Percentiles rank a stretch among this genome's conserved stretches.
Evolutionary conservation across 108 stramenopile genomes (phyloP).

Genomic region (Chaetoceros muelleri): DNA sequence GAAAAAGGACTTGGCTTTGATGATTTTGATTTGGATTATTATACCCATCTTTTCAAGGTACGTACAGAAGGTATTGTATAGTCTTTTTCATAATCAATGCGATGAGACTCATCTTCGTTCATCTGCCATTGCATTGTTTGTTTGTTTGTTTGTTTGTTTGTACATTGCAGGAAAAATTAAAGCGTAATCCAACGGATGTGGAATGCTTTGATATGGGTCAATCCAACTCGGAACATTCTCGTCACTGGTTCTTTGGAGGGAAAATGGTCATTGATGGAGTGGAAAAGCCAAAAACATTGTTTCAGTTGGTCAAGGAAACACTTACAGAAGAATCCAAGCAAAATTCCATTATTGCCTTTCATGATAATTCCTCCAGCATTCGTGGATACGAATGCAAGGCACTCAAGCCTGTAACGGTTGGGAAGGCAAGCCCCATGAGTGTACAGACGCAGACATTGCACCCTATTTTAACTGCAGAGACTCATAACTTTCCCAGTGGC

Average conservation of each 20-base stretch:
- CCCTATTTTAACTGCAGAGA: conserved; percentile 97
- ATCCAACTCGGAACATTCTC: conserved; percentile 96
- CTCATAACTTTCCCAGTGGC: conserved; percentile 98
- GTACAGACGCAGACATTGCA: conserved; percentile 62
- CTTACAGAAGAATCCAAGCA: conserved; percentile 59
- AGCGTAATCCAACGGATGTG: conserved; percentile 94
- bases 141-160: not conserved
- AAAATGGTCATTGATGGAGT: conserved; percentile 96
- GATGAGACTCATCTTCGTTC: conserved; percentile 2
- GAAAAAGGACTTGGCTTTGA: conserved; percentile 94
- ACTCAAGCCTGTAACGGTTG: conserved; percentile 39
- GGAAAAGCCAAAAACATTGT: conserved; percentile 87
- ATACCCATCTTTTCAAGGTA: conserved; percentile 90
- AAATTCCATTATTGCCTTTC: conserved; percentile 97
- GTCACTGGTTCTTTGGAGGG: conserved; percentile 99
- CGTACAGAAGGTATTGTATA: conserved; percentile 11
- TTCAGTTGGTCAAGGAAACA: conserved; percentile 97
- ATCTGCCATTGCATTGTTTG: not conserved
- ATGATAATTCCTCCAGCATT: conserved; percentile 95
- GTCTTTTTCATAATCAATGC: conserved; percentile 1
- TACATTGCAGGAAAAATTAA: conserved; percentile 67
- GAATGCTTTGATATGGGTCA: conserved; percentile 99
- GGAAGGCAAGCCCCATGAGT: conserved; percentile 41
- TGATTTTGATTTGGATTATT: conserved; percentile 97
- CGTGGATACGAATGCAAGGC: conserved; percentile 74